Conservation (phyloP, 2,329 filamentous ascomycete species). For the Curvularia spicifera region DNA sequence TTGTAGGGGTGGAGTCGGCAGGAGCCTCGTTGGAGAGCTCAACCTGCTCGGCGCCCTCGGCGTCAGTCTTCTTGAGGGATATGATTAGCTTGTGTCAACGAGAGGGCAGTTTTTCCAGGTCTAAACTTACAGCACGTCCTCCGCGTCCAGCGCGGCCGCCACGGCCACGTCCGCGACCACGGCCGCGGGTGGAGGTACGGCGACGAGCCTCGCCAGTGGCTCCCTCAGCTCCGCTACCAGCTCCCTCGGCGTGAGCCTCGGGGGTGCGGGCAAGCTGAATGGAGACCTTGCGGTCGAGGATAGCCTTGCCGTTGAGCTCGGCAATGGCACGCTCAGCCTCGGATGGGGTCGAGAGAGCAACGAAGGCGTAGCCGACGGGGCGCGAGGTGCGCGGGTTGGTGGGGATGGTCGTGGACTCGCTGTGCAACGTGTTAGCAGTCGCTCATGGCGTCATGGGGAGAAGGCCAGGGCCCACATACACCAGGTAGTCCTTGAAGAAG, state of each 20-base stretch:
- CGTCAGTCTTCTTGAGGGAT: slow-evolving; percentile 54
- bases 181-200: slow-evolving; percentile 62
- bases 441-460: slow-evolving; percentile 25
- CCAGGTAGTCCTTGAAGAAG: slow-evolving; percentile 99
- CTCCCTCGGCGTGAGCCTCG: slow-evolving; percentile 79
- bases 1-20: slow-evolving; percentile 53
- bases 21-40: slow-evolving; percentile 58
- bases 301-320: slow-evolving; percentile 93
- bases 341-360: slow-evolving; percentile 91
- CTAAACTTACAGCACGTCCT: slow-evolving; percentile 68
- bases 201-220: slow-evolving; percentile 68
- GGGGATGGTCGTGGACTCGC: slow-evolving; percentile 98
- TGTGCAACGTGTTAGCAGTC: slow-evolving; percentile 53
- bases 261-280: slow-evolving; percentile 98
- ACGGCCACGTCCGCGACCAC: slow-evolving; percentile 65
- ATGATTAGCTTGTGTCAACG: slow-evolving; percentile 16
- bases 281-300: slow-evolving; percentile 98
- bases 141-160: slow-evolving; percentile 67
- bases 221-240: slow-evolving; percentile 74
- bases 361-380: slow-evolving; percentile 98
- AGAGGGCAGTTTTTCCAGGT: neutral
- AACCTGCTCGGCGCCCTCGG: slow-evolving; percentile 51
- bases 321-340: slow-evolving; percentile 95
- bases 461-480: slow-evolving; percentile 70
- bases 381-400: slow-evolving; percentile 99